Percentiles rank a stretch among this genome's conserved stretches.
phyloP scores from a whole-genome alignment of 2,329 filamentous ascomycete species.

The Calonectria pteridis region DNA sequence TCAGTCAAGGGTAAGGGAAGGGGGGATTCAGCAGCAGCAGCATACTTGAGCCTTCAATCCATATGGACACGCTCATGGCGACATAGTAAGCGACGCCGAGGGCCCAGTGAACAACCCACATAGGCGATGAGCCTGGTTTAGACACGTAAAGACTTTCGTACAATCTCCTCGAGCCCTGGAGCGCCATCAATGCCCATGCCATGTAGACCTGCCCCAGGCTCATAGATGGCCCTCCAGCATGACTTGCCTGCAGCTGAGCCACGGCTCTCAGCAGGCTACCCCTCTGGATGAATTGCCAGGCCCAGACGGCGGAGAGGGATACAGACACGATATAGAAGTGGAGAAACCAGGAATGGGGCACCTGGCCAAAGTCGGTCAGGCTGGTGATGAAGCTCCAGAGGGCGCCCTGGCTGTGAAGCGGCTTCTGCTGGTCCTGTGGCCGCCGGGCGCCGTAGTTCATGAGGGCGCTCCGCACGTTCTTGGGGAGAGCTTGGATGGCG shows the following conservation, averaged over 20 bases:
- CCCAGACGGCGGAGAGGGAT: constrained; percentile 80
- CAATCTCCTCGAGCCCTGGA: constrained; percentile 81
- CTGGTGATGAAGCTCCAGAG: constrained; percentile 47
- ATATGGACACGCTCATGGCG: constrained; percentile 79
- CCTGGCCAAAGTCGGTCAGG: constrained; percentile 59
- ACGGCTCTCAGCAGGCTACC: constrained; percentile 67
- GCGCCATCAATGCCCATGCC: constrained; percentile 78
- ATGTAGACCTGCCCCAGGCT: constrained; percentile 72
- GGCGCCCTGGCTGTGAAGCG: constrained; percentile 6
- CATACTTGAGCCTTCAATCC: constrained; percentile 84
- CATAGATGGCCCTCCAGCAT: constrained; percentile 55
- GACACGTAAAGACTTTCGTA: constrained; percentile 78
- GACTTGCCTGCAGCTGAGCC: constrained; percentile 52
- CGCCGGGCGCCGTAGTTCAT: constrained; percentile 65
- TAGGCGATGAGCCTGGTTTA: constrained; percentile 74
- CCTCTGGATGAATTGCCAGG: constrained; percentile 67
- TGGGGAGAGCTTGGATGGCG: constrained; percentile 58
- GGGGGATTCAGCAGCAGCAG: neutral
- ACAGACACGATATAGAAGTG: constrained; percentile 88
- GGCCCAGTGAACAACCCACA: constrained; percentile 89
- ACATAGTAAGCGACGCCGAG: constrained; percentile 85
- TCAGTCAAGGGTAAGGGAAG: constrained; percentile 25
- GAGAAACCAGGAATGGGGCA: constrained; percentile 90
- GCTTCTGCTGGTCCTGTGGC: constrained; percentile 41
- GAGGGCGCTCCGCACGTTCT: constrained; percentile 57